Evolutionary conservation across 768 basidiomycete genomes (phyloP).

Genomic region (Hericium rajendrae): DNA sequence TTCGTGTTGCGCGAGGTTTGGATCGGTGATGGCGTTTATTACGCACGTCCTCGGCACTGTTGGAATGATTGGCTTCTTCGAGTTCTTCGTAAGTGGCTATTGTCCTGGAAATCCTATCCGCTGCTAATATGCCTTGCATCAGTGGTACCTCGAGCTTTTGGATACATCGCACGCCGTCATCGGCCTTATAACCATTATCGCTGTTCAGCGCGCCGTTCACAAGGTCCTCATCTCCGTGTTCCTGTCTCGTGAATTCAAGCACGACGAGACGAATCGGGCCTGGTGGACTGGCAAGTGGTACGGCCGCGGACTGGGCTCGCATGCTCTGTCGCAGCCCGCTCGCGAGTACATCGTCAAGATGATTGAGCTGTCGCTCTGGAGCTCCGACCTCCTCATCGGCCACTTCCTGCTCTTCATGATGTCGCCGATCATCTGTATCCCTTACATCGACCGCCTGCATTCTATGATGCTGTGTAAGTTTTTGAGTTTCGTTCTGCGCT

Average conservation of each 20-base stretch:
- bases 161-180: conserved; percentile 94
- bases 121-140: background rate
- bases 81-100: conserved; percentile 68
- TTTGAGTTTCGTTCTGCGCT: background rate
- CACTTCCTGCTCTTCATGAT: conserved; percentile 83
- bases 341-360: conserved; percentile 98
- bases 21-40: conserved; percentile 84
- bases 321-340: conserved; percentile 89
- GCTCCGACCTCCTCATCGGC: conserved; percentile 84
- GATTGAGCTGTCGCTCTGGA: conserved; percentile 95
- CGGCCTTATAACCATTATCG: conserved; percentile 81
- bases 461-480: conserved; percentile 90
- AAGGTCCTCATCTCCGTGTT: conserved; percentile 92
- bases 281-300: conserved; percentile 99
- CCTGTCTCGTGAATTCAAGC: conserved; percentile 95
- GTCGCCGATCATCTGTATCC: conserved; percentile 76
- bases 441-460: conserved; percentile 81
- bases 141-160: conserved; percentile 98
- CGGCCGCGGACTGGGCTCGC: conserved; percentile 83
- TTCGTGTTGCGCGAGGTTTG: conserved; percentile 78
- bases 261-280: conserved; percentile 95
- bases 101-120: background rate
- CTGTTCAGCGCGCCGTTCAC: conserved; percentile 86
- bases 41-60: conserved; percentile 76
- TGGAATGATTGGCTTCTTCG: conserved; percentile 91